phyloP scores from a whole-genome alignment of 208 protist species.

The Trypanosoma melophagium region DNA sequence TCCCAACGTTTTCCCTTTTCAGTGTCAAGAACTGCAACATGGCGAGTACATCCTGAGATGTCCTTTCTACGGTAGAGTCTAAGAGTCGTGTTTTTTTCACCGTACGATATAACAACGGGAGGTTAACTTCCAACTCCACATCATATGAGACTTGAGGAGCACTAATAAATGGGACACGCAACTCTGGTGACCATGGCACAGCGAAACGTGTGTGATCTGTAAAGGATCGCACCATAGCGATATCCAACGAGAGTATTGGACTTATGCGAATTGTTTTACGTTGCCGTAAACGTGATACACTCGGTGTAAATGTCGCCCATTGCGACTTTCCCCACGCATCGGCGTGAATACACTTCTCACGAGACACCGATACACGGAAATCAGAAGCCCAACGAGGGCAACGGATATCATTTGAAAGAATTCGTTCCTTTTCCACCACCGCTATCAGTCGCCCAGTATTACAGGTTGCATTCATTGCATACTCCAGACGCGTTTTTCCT shows the following conservation, averaged over 20 bases:
- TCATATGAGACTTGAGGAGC: constrained; percentile 27
- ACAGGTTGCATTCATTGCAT: constrained; percentile 28
- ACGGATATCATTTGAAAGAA: constrained; percentile 24
- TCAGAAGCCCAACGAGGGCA: constrained; percentile 28
- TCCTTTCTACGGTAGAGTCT: constrained; percentile 39
- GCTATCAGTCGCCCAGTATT: constrained; percentile 14
- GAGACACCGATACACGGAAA: constrained; percentile 25
- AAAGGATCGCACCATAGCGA: constrained; percentile 28
- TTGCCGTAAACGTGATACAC: constrained; percentile 28
- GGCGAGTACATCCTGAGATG: constrained; percentile 55
- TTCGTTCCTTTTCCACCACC: constrained; percentile 21
- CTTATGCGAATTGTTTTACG: constrained; percentile 23
- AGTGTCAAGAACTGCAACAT: constrained; percentile 53
- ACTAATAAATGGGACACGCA: constrained; percentile 29
- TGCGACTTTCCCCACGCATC: constrained; percentile 4
- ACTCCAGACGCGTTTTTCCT: constrained; percentile 20
- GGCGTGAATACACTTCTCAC: constrained; percentile 5
- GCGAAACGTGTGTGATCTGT: constrained; percentile 30
- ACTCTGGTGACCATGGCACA: constrained; percentile 15
- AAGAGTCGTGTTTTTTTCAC: constrained; percentile 42
- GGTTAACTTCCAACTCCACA: constrained; percentile 68
- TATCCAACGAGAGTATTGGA: constrained; percentile 25
- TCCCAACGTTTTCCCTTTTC: constrained; percentile 14
- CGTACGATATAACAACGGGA: constrained; percentile 39
- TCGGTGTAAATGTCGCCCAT: constrained; percentile 24